These are phyloP conservation scores for Rutstroemia sp. DNA, from an alignment of 2,329 filamentous ascomycete genomes.

Conservation along the genomic window DNA sequence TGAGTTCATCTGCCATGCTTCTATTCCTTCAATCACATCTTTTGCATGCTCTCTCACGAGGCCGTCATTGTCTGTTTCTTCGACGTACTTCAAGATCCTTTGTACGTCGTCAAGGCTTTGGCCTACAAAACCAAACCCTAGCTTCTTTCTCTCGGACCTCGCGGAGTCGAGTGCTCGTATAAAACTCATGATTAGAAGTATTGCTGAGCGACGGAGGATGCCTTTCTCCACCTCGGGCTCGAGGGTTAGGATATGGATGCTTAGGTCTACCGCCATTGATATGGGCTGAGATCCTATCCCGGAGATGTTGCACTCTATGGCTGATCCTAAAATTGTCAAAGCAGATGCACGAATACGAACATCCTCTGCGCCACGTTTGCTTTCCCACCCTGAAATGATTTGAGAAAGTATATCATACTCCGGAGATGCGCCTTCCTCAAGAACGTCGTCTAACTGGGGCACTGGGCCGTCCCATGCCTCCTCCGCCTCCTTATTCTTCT, in stretches of 20 bases:
- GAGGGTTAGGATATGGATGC: constrained; percentile 53
- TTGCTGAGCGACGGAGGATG: constrained; percentile 60
- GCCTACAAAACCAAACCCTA: constrained; percentile 48
- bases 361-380: constrained; percentile 59
- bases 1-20: constrained; percentile 50
- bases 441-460: constrained; percentile 38
- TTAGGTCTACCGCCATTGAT: constrained; percentile 53
- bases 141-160: constrained; percentile 36
- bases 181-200: constrained; percentile 55
- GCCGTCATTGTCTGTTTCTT: constrained; percentile 57
- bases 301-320: constrained; percentile 52
- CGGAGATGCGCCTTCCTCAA: constrained; percentile 14
- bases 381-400: constrained; percentile 62
- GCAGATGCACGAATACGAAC: constrained; percentile 63
- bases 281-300: constrained; percentile 47
- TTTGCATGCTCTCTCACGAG: constrained; percentile 59
- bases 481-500: constrained; percentile 43
- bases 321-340: constrained; percentile 54
- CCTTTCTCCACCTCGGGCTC: constrained; percentile 53
- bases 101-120: constrained; percentile 54
- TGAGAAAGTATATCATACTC: constrained; percentile 43
- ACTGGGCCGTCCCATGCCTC: constrained; percentile 49
- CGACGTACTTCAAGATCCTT: constrained; percentile 56
- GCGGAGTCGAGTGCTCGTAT: constrained; percentile 51
- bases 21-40: constrained; percentile 59